Conservation (phyloP, 306 rosid genomes). For the Comarum palustre region DNA sequence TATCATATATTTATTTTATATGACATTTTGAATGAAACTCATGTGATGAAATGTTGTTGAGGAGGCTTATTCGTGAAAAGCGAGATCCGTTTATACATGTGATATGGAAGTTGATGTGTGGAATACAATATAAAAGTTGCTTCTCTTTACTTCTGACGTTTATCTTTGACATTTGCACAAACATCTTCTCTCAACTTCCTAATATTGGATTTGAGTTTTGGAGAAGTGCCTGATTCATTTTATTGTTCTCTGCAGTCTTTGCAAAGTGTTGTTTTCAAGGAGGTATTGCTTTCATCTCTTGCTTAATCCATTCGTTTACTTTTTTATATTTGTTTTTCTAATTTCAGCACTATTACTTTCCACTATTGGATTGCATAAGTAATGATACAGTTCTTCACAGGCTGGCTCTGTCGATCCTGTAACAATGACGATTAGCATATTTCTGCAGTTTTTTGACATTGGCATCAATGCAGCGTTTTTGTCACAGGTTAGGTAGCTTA, state of each 20-base stretch:
- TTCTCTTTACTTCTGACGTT: background rate
- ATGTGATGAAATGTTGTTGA: background rate
- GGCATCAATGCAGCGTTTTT: slow-evolving; percentile 89
- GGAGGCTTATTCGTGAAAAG: background rate
- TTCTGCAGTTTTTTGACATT: slow-evolving; percentile 90
- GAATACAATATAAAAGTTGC: background rate
- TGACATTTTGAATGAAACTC: background rate
- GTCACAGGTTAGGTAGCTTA: slow-evolving; percentile 68
- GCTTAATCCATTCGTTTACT: background rate
- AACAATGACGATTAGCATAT: slow-evolving; percentile 78
- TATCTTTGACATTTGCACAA: slow-evolving; percentile 4
- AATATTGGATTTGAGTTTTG: slow-evolving; percentile 1
- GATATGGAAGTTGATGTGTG: background rate
- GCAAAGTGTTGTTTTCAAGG: slow-evolving; percentile 98
- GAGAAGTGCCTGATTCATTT: slow-evolving; percentile 40
- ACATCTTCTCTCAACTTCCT: background rate
- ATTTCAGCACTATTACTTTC: background rate
- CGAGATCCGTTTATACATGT: background rate
- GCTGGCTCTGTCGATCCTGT: slow-evolving; percentile 99
- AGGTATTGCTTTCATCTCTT: slow-evolving; percentile 48
- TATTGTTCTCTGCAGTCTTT: slow-evolving; percentile 69
- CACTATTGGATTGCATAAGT: slow-evolving; percentile 8
- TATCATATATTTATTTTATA: background rate
- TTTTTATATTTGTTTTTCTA: background rate
- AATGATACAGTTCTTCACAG: slow-evolving; percentile 43